Conservation (phyloP, 441 rosid species). For the Arabidopsis hybrid region DNA sequence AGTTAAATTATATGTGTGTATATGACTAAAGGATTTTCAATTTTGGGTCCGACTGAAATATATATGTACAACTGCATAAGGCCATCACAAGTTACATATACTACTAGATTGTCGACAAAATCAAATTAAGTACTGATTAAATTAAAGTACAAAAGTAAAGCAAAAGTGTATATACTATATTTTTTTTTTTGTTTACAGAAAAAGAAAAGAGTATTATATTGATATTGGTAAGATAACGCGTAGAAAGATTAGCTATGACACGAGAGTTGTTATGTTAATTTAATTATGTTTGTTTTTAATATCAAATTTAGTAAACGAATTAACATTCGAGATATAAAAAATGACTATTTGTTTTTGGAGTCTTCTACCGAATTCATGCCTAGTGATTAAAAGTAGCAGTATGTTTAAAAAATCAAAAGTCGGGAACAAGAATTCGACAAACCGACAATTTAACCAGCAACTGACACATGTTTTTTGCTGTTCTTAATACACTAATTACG, state of each 20-base stretch:
- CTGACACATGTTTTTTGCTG: conserved; percentile 58
- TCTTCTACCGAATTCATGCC: conserved; percentile 33
- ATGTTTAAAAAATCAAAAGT: not conserved
- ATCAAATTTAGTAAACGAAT: conserved; percentile 30
- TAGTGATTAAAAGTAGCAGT: not conserved
- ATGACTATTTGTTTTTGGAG: conserved; percentile 11
- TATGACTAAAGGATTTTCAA: not conserved
- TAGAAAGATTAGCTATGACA: conserved; percentile 30
- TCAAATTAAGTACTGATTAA: conserved; percentile 5
- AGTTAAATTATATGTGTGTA: not conserved
- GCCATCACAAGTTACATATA: conserved; percentile 1
- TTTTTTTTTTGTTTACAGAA: no score
- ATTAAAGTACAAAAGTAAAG: not conserved
- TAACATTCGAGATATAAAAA: conserved; percentile 19
- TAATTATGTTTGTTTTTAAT: conserved; percentile 13
- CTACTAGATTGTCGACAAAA: conserved; percentile 6
- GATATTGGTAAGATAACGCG: conserved; percentile 37
- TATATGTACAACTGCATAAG: not conserved
- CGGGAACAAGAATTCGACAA: conserved; percentile 48
- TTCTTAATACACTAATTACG: conserved; percentile 47
- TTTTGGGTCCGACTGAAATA: not conserved
- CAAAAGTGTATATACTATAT: not conserved
- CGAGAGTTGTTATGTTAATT: conserved; percentile 28
- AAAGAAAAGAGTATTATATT: not conserved
- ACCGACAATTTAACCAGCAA: conserved; percentile 64